Base-by-base conservation (phyloP, 768 basidiomycete species). In the Hygrocybe punicea region DNA sequence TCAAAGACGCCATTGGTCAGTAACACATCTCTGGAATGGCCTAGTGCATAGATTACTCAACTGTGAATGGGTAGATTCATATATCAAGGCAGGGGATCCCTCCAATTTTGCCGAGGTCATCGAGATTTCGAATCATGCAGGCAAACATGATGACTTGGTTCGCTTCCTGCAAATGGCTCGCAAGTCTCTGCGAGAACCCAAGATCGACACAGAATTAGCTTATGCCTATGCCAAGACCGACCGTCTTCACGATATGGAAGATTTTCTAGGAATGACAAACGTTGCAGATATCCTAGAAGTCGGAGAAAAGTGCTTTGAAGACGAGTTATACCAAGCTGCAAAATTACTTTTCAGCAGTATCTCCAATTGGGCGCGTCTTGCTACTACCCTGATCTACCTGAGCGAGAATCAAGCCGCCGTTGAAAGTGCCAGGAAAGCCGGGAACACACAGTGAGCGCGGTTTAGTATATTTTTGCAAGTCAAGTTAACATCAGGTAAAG, bases 251-350 rank as follows among this genome's bases (percentile, higher is more conserved):
- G 97, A 99, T 68, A 98, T 98, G 97, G 97, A 99, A 67, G 97
- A 99, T 75, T 99, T 99, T 84, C 77, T 99, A 62, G 82, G 82
- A 21, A 96, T 98, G 91, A 99, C 97, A 44, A 99, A 99, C 62
- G 97, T 99, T 47, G 97, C 97, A 5, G 97, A 99, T 67, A 79
- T 98, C 51, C 80, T 99, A 19, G 91, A 92, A 62, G 97, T 98
- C 53, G 97, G 97, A 71, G 97, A 99, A 80, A 98, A 98, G 73
- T 98, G 95, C 69, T 99, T 99, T 77, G 93, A 98, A 67, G 97
- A 98, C 59, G 93, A 93, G 67, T 79, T 99, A 25, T 99, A 98
- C 72, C 93, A 98, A 65, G 97, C 97, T 48, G 90, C 96, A 33
- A 97, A 96, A 76, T 73, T 99, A 4, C 78, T 99, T 47, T 99